Conservation (phyloP, 1,139 yeast species). For the Saccharomycopsis crataegensis region DNA sequence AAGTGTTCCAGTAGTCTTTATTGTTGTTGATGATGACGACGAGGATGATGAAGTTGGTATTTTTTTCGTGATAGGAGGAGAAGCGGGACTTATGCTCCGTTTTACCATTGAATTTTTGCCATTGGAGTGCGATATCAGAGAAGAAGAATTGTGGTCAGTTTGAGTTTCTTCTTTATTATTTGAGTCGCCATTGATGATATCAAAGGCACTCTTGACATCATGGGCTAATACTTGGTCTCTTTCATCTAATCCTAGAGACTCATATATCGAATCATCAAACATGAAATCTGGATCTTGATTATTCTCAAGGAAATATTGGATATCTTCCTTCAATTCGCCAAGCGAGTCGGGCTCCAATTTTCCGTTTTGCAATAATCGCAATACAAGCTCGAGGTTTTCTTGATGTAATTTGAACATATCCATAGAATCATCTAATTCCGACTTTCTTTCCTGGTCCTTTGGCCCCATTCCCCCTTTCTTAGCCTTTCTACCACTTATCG, state of each 20-base stretch:
- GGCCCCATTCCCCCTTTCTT: constrained; percentile 41
- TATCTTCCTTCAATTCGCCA: constrained; percentile 59
- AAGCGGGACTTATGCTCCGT: neutral
- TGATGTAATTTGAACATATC: constrained; percentile 50
- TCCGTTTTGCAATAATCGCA: constrained; percentile 59
- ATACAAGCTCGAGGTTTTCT: constrained; percentile 53
- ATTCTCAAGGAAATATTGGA: constrained; percentile 63
- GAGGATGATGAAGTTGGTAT: neutral
- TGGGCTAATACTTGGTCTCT: constrained; percentile 44
- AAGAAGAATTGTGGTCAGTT: constrained; percentile 12
- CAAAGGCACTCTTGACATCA: constrained; percentile 37
- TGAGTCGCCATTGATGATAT: constrained; percentile 27
- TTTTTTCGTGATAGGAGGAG: neutral
- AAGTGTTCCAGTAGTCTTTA: neutral
- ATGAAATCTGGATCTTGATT: constrained; percentile 68
- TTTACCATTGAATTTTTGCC: constrained; percentile 1
- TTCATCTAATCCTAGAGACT: constrained; percentile 47
- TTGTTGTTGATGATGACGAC: neutral
- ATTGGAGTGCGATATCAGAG: constrained; percentile 12
- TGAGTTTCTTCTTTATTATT: constrained; percentile 3
- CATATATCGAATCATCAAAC: constrained; percentile 73
- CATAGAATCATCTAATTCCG: constrained; percentile 35
- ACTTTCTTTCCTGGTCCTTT: constrained; percentile 53
- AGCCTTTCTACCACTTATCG: constrained; percentile 31
- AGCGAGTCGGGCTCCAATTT: constrained; percentile 53